Evolutionary conservation across 345 rosid genomes (phyloP), one percentile per base, ranked within the genome.

Genomic region (Jatropha curcas): DNA sequence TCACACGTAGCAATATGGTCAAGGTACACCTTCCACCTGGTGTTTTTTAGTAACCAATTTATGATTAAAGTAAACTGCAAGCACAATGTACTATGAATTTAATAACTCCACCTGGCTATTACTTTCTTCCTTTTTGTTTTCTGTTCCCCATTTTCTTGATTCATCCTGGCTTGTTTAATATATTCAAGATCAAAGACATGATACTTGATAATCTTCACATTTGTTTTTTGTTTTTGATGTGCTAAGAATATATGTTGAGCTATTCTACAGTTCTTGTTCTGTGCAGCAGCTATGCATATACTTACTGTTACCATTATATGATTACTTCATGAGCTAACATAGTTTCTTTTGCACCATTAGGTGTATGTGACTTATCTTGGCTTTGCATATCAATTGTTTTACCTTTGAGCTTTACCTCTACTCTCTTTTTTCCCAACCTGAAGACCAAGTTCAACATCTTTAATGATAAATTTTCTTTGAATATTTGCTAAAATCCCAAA

Each of bases 1-100:
- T 94, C 72, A 92, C 97, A 17, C 83, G 72, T 69, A 80, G 72
- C 84, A 94, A 92, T 83, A 74, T 94, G 63, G 66, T 85, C 79
- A 88, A 86, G 98, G 98, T 94, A 86, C 48, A 65, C 41, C 30
- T 62, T 74, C 20, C 50, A 50, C 73, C 72, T 75, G 55, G 19
- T 52, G 4, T 22, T 5, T 27, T 27, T 22, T 22, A 55, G 30
- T 30, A 12, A 50, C 48, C 45, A 53, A 58, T 5, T 73, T 34
- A 51, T 33, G 4, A 52, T 3, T 22, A 3, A 41, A 4, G 50
- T 13, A 24, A 35, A 64, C 24, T 11, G 22, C 13, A 22, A 20
- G n/a, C 5, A 11, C 14, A 28, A 45, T 62, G 16, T 30, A 33
- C 27, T 60, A 10, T 62, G 20, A 37, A 24, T 11, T 14, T 46